Evolutionary conservation across 345 rosid genomes (phyloP), one percentile per base, ranked within the genome.

Genomic region (Brassica incana): DNA sequence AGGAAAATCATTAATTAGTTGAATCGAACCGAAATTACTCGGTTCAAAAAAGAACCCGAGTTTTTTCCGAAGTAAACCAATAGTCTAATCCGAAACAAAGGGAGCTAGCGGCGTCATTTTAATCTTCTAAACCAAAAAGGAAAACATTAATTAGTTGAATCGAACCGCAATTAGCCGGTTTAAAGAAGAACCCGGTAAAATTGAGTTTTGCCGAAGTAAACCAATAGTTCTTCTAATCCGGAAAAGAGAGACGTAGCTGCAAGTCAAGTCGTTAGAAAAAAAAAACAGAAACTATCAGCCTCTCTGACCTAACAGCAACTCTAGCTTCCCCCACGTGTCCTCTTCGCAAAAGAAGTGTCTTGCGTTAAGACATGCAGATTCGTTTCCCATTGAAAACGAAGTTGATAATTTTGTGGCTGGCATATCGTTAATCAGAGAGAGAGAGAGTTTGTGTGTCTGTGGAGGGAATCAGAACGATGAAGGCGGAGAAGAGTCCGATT

Each of bases 401-500:
- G 84, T 58, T 5, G 20, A 38, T 48, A 48, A 48, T 48, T 14
- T 6, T 48, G 69, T 78, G 36, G 8, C 9, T 78, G 36, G 8
- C 9, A 6, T 36, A 78, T 66, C 11, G 45, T 71, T 56, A 36
- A 36, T 9, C 12, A 29, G 60, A 65, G 16, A 40, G 11, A 58
- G 16, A 76, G 64, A 67, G 4, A 54, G 27, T 75, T 33, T 69
- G 59, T 10, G 12, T 1, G 12, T 43, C 14, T 43, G 52, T 43
- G 52, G 54, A 48, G 54, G 16, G 16, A 48, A 48, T 48, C 54
- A 12, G 54, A 48, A 48, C 2, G 16, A 48, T 89, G 96, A 87
- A 85, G 86, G 80, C 85, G 61, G 78, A 79, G 74, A 87, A 78
- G 82, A 90, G 84, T 75, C 86, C 85, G 85, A 86, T 94, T 82